Conservation (phyloP, 306 rosid species). For the Cotoneaster glaucophyllus region DNA sequence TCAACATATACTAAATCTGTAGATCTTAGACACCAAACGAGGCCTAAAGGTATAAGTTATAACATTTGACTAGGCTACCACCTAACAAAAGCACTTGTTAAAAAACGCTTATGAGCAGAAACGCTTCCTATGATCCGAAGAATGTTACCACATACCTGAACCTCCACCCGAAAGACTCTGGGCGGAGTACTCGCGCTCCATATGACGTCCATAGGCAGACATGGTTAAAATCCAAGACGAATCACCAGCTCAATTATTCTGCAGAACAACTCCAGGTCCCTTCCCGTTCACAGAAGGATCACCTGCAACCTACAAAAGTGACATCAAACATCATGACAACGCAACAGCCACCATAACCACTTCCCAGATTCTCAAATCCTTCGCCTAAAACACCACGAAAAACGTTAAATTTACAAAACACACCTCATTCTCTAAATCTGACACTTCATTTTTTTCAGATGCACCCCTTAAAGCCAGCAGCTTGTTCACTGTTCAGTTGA, state of each 20-base stretch:
- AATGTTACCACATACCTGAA: conserved; percentile 46
- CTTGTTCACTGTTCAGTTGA: neutral
- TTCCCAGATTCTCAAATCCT: neutral
- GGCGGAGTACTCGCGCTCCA: conserved; percentile 58
- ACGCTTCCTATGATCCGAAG: neutral
- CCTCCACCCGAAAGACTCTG: conserved; percentile 30
- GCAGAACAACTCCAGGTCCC: conserved; percentile 11
- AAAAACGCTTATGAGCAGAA: neutral
- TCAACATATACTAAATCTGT: neutral
- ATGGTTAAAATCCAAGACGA: conserved; percentile 23
- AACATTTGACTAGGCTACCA: neutral
- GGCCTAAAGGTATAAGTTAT: conserved; percentile 4
- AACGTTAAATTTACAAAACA: neutral
- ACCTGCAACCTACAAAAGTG: conserved; percentile 30
- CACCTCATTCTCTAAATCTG: neutral
- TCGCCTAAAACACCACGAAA: neutral
- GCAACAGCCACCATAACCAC: neutral
- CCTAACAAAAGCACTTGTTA: neutral
- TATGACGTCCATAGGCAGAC: conserved; percentile 61
- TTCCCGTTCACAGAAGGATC: conserved; percentile 28
- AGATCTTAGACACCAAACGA: neutral
- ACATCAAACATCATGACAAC: neutral
- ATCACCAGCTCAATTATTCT: conserved; percentile 20
- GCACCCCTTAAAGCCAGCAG: neutral
- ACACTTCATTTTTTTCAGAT: neutral